These are phyloP conservation scores for Aspergillus steynii DNA, from an alignment of 495 filamentous ascomycete genomes.

Conservation along the genomic window DNA sequence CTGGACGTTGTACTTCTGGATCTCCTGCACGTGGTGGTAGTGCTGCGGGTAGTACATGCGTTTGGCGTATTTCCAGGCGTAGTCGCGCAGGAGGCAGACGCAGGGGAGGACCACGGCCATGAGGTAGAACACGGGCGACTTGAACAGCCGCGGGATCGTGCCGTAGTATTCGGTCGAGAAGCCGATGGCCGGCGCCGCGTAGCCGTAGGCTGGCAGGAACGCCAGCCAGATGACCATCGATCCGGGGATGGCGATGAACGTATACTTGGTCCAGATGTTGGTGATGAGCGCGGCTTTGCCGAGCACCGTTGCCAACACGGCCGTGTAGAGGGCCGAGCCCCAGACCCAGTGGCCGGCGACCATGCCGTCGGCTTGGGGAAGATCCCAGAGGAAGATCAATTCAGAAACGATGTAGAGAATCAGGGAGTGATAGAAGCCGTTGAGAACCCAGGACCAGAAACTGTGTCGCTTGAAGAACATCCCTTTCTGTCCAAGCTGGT, in stretches of 20 bases:
- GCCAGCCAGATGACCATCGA: slow-evolving; percentile 88
- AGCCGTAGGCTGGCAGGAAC: slow-evolving; percentile 89
- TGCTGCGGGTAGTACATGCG: slow-evolving; percentile 94
- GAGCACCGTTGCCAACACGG: slow-evolving; percentile 86
- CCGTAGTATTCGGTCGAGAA: slow-evolving; percentile 86
- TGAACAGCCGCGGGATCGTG: slow-evolving; percentile 76
- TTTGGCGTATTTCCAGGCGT: slow-evolving; percentile 82
- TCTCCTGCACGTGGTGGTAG: slow-evolving; percentile 99
- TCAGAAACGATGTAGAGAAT: slow-evolving; percentile 84
- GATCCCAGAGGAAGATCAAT: slow-evolving; percentile 77
- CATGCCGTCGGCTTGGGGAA: slow-evolving; percentile 71
- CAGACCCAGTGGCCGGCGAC: slow-evolving; percentile 95
- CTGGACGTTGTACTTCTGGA: slow-evolving; percentile 99
- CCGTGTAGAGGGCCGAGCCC: slow-evolving; percentile 89
- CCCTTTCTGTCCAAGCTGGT: slow-evolving; percentile 89
- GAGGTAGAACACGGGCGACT: slow-evolving; percentile 84
- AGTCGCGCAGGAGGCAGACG: slow-evolving; percentile 85
- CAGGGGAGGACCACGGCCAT: slow-evolving; percentile 79
- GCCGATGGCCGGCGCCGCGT: slow-evolving; percentile 78
- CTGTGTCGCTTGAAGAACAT: slow-evolving; percentile 89
- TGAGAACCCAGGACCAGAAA: slow-evolving; percentile 89
- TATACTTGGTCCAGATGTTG: slow-evolving; percentile 99
- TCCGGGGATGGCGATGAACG: slow-evolving; percentile 92
- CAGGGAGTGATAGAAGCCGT: slow-evolving; percentile 94
- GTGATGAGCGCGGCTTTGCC: slow-evolving; percentile 94